These are phyloP conservation scores for Colletotrichum lupini DNA, from an alignment of 2,329 filamentous ascomycete genomes.

Conservation along the genomic window DNA sequence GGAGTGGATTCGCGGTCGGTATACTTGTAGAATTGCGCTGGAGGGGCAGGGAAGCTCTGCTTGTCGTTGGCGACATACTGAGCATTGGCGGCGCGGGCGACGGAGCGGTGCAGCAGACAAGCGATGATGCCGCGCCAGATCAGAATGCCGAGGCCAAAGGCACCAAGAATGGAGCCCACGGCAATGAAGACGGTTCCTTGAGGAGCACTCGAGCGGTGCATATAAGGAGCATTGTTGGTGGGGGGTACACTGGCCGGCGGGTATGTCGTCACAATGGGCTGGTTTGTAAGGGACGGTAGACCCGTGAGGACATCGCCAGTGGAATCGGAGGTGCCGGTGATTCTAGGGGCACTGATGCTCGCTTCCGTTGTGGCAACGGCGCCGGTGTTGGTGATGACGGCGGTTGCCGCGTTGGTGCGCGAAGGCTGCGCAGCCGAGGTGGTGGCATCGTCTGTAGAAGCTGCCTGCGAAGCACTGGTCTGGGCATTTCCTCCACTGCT, in stretches of 20 bases:
- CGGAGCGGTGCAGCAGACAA: slow-evolving; percentile 91
- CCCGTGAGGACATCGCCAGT: slow-evolving; percentile 42
- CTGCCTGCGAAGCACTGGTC: slow-evolving; percentile 18
- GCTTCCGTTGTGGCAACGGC: slow-evolving; percentile 31
- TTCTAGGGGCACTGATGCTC: slow-evolving; percentile 33
- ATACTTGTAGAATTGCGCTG: slow-evolving; percentile 74
- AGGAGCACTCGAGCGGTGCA: slow-evolving; percentile 86
- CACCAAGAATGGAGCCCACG: slow-evolving; percentile 88
- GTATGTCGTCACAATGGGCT: slow-evolving; percentile 62
- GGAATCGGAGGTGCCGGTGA: slow-evolving; percentile 38
- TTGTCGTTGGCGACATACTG: slow-evolving; percentile 79
- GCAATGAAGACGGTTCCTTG: slow-evolving; percentile 97
- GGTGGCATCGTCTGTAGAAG: slow-evolving; percentile 22
- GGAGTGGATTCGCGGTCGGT: slow-evolving; percentile 67
- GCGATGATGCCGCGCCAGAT: slow-evolving; percentile 90
- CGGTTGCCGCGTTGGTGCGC: slow-evolving; percentile 29
- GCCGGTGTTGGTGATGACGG: slow-evolving; percentile 39
- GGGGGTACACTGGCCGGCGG: slow-evolving; percentile 83
- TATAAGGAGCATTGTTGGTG: slow-evolving; percentile 86
- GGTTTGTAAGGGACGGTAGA: slow-evolving; percentile 55
- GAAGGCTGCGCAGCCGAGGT: slow-evolving; percentile 34
- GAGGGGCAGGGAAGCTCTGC: slow-evolving; percentile 67
- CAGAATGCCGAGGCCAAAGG: slow-evolving; percentile 83
- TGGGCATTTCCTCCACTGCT: slow-evolving; percentile 16
- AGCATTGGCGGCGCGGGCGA: slow-evolving; percentile 84